Evolutionary conservation across 768 basidiomycete genomes (phyloP).

Genomic region (Leucogyrophana mollusca): DNA sequence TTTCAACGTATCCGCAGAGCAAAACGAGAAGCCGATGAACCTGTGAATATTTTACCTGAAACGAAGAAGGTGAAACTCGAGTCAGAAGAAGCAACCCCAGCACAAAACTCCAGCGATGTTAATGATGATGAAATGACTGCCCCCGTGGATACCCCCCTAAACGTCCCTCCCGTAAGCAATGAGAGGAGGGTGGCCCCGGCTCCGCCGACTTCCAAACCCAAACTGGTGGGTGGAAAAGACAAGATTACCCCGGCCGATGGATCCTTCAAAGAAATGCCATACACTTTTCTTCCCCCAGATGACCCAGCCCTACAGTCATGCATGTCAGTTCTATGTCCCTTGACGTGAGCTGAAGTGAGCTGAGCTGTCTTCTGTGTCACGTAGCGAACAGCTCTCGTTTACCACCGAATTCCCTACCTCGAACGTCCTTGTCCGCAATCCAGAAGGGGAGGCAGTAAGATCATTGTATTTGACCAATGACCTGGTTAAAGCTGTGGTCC

Average conservation of each 20-base stretch:
- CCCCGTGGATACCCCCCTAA: too few species aligned
- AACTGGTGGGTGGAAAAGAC: background rate
- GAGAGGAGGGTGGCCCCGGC: too few species aligned
- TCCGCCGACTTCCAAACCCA: background rate
- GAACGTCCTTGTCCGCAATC: conserved; percentile 87
- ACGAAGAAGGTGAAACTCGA: conserved; percentile 51
- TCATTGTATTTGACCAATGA: conserved; percentile 88
- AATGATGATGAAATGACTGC: too few species aligned
- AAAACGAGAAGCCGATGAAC: conserved; percentile 51
- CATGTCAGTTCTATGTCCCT: conserved; percentile 52
- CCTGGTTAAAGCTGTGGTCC: conserved; percentile 76
- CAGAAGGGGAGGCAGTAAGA: conserved; percentile 65
- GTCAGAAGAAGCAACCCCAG: conserved; percentile 11
- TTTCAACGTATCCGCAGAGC: conserved; percentile 15
- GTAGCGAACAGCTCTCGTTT: conserved; percentile 73
- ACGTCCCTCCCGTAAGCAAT: too few species aligned
- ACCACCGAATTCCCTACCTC: conserved; percentile 65
- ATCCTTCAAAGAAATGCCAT: conserved; percentile 88
- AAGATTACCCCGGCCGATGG: conserved; percentile 23
- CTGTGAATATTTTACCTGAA: conserved; percentile 35
- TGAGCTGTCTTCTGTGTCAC: background rate
- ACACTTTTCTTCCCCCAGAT: conserved; percentile 70
- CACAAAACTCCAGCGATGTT: conserved; percentile 5
- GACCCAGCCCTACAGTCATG: conserved; percentile 71
- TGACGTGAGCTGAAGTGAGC: too few species aligned